phyloP scores from a whole-genome alignment of 352 stramenopile genomes.

The Globisporangium perplexum region DNA sequence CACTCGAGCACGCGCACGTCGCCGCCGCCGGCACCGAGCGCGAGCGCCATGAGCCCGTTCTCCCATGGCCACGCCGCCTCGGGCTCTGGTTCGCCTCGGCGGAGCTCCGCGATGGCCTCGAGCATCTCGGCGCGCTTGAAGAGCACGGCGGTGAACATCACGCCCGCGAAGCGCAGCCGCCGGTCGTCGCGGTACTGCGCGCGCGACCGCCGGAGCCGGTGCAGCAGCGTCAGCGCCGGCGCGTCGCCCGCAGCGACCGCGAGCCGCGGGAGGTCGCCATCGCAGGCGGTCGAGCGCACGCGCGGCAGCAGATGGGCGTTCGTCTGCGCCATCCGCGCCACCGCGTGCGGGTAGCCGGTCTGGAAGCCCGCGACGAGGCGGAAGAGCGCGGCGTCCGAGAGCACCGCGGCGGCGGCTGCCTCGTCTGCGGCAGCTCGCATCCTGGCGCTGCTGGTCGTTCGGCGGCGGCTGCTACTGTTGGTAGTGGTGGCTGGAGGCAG shows the following conservation, averaged over 20 bases:
- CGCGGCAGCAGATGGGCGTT: no score
- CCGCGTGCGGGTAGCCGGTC: neutral
- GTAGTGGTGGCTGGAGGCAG: no score
- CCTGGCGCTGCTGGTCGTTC: no score
- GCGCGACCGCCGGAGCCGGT: neutral
- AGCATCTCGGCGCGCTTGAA: neutral
- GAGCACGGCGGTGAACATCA: neutral
- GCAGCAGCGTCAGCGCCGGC: neutral
- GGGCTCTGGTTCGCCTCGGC: neutral
- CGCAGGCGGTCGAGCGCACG: neutral
- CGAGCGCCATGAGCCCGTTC: neutral
- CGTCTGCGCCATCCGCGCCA: neutral
- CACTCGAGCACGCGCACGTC: slow-evolving; percentile 1
- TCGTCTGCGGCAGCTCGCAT: no score
- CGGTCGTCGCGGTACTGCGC: slow-evolving; percentile 1
- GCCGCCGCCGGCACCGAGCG: neutral
- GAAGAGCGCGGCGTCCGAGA: neutral
- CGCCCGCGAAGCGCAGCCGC: neutral
- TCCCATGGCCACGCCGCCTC: neutral
- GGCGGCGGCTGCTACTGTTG: no score
- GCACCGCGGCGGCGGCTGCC: no score
- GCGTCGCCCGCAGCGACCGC: neutral
- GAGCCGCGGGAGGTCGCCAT: neutral
- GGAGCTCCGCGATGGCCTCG: neutral
- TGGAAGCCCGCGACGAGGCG: neutral